Conservation (phyloP, 2,329 filamentous ascomycete species). For the Chaetomiaceae sp. region DNA sequence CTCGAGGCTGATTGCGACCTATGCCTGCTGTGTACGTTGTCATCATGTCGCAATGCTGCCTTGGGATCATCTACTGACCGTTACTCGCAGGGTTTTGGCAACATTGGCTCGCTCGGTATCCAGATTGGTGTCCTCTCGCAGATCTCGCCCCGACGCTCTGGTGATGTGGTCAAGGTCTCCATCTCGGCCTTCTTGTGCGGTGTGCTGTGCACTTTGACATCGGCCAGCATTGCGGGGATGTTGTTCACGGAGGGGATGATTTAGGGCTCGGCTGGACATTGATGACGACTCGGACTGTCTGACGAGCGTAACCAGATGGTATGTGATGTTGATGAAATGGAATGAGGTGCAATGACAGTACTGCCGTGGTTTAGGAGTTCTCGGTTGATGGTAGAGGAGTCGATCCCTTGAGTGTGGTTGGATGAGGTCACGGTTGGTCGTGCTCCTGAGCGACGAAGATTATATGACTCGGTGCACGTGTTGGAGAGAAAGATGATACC, state of each 20-base stretch:
- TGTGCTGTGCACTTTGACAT: conserved; percentile 73
- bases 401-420: too few species aligned
- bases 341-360: too few species aligned
- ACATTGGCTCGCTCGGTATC: conserved; percentile 81
- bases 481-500: too few species aligned
- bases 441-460: too few species aligned
- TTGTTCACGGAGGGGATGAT: conserved; percentile 37
- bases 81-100: conserved; percentile 65
- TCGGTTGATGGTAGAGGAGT: too few species aligned
- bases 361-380: too few species aligned
- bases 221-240: conserved; percentile 72
- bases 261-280: not conserved
- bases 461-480: too few species aligned
- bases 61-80: too few species aligned
- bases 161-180: conserved; percentile 71
- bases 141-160: conserved; percentile 67
- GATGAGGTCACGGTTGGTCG: too few species aligned
- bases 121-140: conserved; percentile 86
- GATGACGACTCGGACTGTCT: too few species aligned
- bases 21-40: conserved; percentile 63
- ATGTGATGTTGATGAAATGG: not conserved
- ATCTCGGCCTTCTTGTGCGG: conserved; percentile 74
- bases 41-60: conserved; percentile 27
- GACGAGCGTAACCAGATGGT: too few species aligned
- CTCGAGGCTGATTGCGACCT: conserved; percentile 77